Conservation (phyloP, 805 yeast species). For the Pichia thaimueangensis region DNA sequence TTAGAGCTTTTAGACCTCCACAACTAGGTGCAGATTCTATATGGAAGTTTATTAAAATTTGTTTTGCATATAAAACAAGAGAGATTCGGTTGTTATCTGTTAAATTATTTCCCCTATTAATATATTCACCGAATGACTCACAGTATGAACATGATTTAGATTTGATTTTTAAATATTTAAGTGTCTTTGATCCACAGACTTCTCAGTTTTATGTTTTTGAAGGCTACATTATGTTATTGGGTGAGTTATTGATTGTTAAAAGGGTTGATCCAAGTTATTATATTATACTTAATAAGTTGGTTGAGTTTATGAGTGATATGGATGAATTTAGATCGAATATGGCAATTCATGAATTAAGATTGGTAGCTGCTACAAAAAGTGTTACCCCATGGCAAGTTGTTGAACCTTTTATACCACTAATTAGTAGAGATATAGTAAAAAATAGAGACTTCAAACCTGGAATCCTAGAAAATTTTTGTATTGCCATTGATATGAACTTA, state of each 20-base stretch:
- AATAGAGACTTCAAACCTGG: constrained; percentile 42
- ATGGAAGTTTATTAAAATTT: constrained; percentile 37
- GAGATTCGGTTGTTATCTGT: constrained; percentile 50
- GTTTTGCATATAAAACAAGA: constrained; percentile 40
- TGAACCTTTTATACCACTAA: constrained; percentile 70
- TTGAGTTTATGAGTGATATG: constrained; percentile 58
- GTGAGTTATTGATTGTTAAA: constrained; percentile 54
- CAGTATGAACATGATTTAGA: constrained; percentile 40
- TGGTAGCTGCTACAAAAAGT: constrained; percentile 48
- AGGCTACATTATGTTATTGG: constrained; percentile 54
- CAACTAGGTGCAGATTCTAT: constrained; percentile 25
- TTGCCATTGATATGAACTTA: constrained; percentile 55
- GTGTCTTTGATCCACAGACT: constrained; percentile 33
- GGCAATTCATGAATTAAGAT: constrained; percentile 57
- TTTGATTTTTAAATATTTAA: constrained; percentile 36
- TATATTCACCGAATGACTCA: constrained; percentile 36
- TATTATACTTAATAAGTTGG: constrained; percentile 54
- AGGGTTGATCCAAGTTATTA: constrained; percentile 60
- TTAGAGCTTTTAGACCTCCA: constrained; percentile 49
- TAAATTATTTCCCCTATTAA: constrained; percentile 44
- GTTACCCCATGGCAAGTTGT: constrained; percentile 73
- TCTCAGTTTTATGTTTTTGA: constrained; percentile 42
- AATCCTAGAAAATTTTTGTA: constrained; percentile 54
- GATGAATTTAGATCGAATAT: constrained; percentile 62
- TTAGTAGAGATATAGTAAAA: constrained; percentile 59